Evolutionary conservation across 768 basidiomycete genomes (phyloP).

Genomic region (Multifurca ochricompacta): DNA sequence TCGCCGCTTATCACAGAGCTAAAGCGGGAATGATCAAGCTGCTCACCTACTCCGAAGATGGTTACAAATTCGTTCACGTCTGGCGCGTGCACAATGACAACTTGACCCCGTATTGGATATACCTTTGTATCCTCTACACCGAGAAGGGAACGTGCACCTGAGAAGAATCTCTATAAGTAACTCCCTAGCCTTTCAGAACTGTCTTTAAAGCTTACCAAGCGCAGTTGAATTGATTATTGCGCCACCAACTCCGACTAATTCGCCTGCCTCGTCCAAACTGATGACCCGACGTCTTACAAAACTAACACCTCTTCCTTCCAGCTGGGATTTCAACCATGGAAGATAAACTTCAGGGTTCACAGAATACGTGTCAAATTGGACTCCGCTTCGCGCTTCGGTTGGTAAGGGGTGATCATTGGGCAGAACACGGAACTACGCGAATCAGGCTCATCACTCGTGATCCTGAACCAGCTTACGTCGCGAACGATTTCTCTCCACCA

Average conservation of each 20-base stretch:
- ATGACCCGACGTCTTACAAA: conserved; percentile 37
- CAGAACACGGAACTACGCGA: conserved; percentile 21
- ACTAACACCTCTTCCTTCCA: conserved; percentile 33
- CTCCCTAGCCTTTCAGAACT: not conserved
- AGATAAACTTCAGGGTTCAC: conserved; percentile 46
- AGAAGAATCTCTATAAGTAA: not conserved
- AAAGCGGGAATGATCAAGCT: not conserved
- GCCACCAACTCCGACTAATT: conserved; percentile 30
- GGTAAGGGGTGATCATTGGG: conserved; percentile 30
- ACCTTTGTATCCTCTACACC: conserved; percentile 74
- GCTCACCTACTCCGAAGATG: not conserved
- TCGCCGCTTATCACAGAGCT: not conserved
- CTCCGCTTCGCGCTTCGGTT: conserved; percentile 29
- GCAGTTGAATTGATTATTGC: conserved; percentile 52
- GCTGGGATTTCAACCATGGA: conserved; percentile 38
- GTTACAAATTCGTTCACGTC: conserved; percentile 39
- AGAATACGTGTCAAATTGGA: conserved; percentile 40
- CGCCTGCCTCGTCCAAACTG: conserved; percentile 40
- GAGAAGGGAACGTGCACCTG: conserved; percentile 63
- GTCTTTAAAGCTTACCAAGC: conserved; percentile 33
- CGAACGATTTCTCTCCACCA: conserved; percentile 37
- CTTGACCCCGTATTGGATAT: conserved; percentile 79
- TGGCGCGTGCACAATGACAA: conserved; percentile 66
- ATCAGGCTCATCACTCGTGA: not conserved
- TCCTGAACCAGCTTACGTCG: conserved; percentile 27